Evolutionary conservation across 2,329 filamentous ascomycete species (phyloP).

Genomic region (Pseudocercospora musae): DNA sequence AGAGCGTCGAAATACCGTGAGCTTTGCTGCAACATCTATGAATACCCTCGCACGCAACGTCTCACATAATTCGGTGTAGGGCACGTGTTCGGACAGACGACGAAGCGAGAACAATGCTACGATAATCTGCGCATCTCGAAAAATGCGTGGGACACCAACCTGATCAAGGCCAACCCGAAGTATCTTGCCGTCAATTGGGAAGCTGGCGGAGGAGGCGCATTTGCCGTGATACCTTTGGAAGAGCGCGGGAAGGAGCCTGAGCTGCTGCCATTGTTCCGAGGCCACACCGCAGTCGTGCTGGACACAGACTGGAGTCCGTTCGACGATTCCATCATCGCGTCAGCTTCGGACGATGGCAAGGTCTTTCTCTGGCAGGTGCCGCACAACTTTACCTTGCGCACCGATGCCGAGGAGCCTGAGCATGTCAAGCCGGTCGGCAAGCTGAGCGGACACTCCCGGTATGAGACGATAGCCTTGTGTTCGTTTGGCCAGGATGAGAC

Average conservation of each 20-base stretch:
- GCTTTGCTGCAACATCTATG: slow-evolving; percentile 31
- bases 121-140: slow-evolving; percentile 95
- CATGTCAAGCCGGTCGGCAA: slow-evolving; percentile 79
- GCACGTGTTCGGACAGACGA: slow-evolving; percentile 96
- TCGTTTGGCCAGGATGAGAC: neutral
- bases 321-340: slow-evolving; percentile 88
- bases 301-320: slow-evolving; percentile 99
- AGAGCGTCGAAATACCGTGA: slow-evolving; percentile 71
- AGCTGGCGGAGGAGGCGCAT: slow-evolving; percentile 89
- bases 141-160: slow-evolving; percentile 99
- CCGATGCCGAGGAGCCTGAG: slow-evolving; percentile 75
- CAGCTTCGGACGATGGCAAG: slow-evolving; percentile 94
- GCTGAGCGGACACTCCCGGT: slow-evolving; percentile 84
- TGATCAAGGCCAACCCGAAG: slow-evolving; percentile 95
- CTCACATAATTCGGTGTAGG: slow-evolving; percentile 52
- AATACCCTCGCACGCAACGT: slow-evolving; percentile 4
- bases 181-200: slow-evolving; percentile 99
- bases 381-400: slow-evolving; percentile 77
- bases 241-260: slow-evolving; percentile 91
- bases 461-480: slow-evolving; percentile 29
- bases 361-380: slow-evolving; percentile 96
- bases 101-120: slow-evolving; percentile 96
- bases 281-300: slow-evolving; percentile 90
- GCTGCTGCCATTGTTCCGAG: slow-evolving; percentile 88
- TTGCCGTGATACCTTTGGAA: slow-evolving; percentile 87